Conservation (phyloP, 345 rosid genomes). For the Carallia pectinifolia region DNA sequence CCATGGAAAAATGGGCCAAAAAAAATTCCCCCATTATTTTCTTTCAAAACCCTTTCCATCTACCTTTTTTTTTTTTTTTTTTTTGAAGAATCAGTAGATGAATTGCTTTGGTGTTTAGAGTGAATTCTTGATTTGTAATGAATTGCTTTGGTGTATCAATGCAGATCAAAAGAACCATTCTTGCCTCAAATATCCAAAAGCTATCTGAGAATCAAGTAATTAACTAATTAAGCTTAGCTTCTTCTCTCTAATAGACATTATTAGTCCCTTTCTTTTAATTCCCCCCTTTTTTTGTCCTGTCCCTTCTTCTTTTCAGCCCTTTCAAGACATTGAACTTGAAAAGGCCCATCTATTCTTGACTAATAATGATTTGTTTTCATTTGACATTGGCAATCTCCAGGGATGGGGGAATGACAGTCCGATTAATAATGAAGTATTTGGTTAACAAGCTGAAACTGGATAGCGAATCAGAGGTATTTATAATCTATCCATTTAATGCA, state of each 20-base stretch:
- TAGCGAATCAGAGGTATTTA: constrained; percentile 91
- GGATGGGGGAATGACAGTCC: constrained; percentile 92
- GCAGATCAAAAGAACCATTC: constrained; percentile 80
- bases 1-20: background rate
- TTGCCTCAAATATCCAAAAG: constrained; percentile 93
- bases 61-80: background rate
- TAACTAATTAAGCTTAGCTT: background rate
- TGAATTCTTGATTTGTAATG: background rate
- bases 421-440: constrained; percentile 84
- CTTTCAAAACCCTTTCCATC: background rate
- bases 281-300: background rate
- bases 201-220: constrained; percentile 96
- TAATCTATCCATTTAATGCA: background rate
- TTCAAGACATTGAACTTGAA: background rate
- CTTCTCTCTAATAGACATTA: background rate
- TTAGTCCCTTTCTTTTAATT: background rate
- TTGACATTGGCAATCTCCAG: constrained; percentile 29
- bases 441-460: constrained; percentile 84
- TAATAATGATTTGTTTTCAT: constrained; percentile 1
- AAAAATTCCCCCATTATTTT: constrained; percentile 1
- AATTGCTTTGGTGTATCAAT: constrained; percentile 16
- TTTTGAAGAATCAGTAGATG: background rate
- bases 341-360: background rate
- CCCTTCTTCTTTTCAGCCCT: background rate
- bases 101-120: background rate